Conservation (phyloP, 2,329 filamentous ascomycete species). For the Aspergillus texensis region DNA sequence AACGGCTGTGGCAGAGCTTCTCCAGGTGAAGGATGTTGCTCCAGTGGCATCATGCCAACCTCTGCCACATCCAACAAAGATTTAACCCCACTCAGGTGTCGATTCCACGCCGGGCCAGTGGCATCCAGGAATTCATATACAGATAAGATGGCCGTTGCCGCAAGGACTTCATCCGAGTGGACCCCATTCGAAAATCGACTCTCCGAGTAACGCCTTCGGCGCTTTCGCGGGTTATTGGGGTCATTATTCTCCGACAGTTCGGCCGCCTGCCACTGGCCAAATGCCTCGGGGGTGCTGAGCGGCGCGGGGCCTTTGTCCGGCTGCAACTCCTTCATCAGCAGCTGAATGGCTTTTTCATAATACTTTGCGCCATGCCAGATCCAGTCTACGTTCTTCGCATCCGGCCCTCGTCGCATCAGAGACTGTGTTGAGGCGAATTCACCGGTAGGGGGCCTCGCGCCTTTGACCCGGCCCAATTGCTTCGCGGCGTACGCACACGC, state of each 20-base stretch:
- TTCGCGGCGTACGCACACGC: constrained; percentile 66
- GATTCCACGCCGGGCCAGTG: constrained; percentile 63
- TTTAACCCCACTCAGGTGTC: constrained; percentile 67
- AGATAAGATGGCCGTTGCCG: constrained; percentile 67
- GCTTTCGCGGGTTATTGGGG: constrained; percentile 45
- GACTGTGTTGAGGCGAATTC: constrained; percentile 51
- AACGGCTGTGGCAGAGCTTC: constrained; percentile 31
- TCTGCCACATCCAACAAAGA: constrained; percentile 57
- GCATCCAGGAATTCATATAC: constrained; percentile 70
- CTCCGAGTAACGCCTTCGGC: constrained; percentile 45
- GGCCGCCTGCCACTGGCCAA: constrained; percentile 39
- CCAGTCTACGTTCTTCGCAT: constrained; percentile 57
- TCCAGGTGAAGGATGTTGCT: constrained; percentile 47
- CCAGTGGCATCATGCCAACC: constrained; percentile 44
- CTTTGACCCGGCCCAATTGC: constrained; percentile 59
- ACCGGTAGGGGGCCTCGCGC: constrained; percentile 53
- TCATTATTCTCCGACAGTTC: constrained; percentile 35
- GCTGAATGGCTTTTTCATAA: constrained; percentile 64
- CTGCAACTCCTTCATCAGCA: constrained; percentile 52
- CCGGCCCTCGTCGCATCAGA: constrained; percentile 57
- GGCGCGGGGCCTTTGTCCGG: constrained; percentile 39
- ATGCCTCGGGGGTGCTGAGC: constrained; percentile 37
- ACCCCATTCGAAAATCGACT: constrained; percentile 45
- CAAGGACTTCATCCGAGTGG: constrained; percentile 61
- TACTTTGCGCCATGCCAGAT: constrained; percentile 64